Base-by-base conservation (phyloP, 1,139 yeast genomes). In the Yamadazyma blattariae region DNA sequence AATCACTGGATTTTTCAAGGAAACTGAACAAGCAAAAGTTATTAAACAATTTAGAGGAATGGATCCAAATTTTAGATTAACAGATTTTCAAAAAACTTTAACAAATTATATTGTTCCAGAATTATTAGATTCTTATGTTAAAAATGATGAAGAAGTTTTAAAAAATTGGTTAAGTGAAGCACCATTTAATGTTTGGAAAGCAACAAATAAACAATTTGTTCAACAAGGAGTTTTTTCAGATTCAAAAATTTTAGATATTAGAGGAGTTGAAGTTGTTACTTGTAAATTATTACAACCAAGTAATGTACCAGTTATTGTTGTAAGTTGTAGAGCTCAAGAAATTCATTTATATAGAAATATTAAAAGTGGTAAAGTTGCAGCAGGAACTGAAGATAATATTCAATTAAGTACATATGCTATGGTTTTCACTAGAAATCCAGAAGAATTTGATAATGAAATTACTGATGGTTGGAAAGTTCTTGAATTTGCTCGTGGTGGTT, bases 391-490 rank as follows among this genome's bases (percentile, higher is more conserved):
- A 57, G 96, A 92, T 54, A 89, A 88, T 61, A 89, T 94, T 48
- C 82, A 88, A 60, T 76, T 88, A 73, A 83, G 95, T 51, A 84
- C 96, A 11, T 94, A 94, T 58, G 97, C 96, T 32, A 82, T 94
- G 90, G 98, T 92, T 20, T 71, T 94, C 53, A 89, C 98, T 19
- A 79, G 98, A 62, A 71, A 86, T 37, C 90, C 96, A 9, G 98
- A 90, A 59, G 90, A 90, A 46, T 79, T 94, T 56, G 95, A 82
- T 42, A 87, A 94, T 58, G 74, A 77, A 38, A 89, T 82, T 51
- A 94, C 99, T 19, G 96, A 88, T 55, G 99, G 99, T 28, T 94
- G 98, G 98, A 88, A 87, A 68, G 81, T 94, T 39, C 66, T 92
- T 55, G 98, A 94, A 64, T 86, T 94, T 58, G 97, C 89, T 35